These are phyloP conservation scores for Tolypocladium guangdongense DNA, from an alignment of 2,329 filamentous ascomycete genomes.

Conservation along the genomic window DNA sequence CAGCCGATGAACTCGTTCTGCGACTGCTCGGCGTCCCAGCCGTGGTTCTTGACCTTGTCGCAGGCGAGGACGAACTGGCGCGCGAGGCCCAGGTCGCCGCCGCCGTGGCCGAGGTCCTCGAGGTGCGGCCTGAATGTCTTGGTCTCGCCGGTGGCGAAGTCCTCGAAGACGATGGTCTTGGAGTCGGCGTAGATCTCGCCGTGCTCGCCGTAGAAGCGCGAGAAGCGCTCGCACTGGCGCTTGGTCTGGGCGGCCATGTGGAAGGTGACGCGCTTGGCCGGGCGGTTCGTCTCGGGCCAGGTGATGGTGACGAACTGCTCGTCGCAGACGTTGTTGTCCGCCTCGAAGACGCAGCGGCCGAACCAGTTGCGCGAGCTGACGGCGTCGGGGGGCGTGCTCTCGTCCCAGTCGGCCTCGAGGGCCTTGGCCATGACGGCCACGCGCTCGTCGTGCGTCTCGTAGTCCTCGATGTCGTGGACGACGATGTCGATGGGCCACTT, in stretches of 20 bases:
- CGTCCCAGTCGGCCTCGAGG: constrained; percentile 42
- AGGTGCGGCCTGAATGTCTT: constrained; percentile 18
- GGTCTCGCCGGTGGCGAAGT: constrained; percentile 31
- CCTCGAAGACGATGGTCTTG: constrained; percentile 60
- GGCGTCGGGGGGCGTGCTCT: constrained; percentile 33
- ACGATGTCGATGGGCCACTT: constrained; percentile 83
- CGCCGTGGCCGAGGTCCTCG: constrained; percentile 28
- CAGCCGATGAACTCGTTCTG: constrained; percentile 71
- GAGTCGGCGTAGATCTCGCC: constrained; percentile 86
- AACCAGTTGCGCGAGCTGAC: constrained; percentile 59
- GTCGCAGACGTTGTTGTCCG: constrained; percentile 88
- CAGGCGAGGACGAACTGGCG: constrained; percentile 76
- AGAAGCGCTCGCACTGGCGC: constrained; percentile 76
- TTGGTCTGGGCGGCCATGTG: constrained; percentile 92
- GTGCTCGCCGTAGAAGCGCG: constrained; percentile 72
- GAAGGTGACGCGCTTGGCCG: constrained; percentile 76
- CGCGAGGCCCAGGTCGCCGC: constrained; percentile 47
- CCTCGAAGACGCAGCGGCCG: constrained; percentile 89
- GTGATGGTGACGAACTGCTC: constrained; percentile 81
- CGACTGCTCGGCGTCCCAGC: constrained; percentile 54
- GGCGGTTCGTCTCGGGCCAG: constrained; percentile 62
- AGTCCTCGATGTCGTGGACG: constrained; percentile 84
- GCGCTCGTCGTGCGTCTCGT: constrained; percentile 32
- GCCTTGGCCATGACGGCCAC: constrained; percentile 29
- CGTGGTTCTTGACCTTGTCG: constrained; percentile 62